A percentile compares a stretch with the other conserved stretches of the same genome.
phyloP scores from a whole-genome alignment of 306 rosid species.

The Trichosanthes truncata region DNA sequence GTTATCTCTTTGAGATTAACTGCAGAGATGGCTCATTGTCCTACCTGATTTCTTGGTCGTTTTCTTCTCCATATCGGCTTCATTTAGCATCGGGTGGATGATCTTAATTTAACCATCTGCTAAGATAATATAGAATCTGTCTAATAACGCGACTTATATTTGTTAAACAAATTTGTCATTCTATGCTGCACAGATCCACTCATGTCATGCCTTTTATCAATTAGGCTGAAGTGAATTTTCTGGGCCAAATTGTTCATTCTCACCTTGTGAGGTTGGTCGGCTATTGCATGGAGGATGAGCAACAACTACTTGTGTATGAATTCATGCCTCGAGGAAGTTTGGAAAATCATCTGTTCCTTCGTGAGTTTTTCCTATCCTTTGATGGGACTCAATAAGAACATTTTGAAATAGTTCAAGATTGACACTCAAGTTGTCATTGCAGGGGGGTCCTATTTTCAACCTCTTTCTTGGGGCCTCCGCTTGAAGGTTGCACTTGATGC shows the following conservation, averaged over 20 bases:
- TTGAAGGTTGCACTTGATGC: constrained; percentile 64
- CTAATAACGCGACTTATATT: neutral
- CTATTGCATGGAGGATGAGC: constrained; percentile 54
- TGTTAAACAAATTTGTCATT: constrained; percentile 4
- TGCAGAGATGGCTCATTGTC: neutral
- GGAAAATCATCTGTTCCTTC: constrained; percentile 62
- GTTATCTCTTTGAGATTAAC: constrained; percentile 11
- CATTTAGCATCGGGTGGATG: neutral
- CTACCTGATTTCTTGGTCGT: neutral
- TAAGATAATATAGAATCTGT: neutral
- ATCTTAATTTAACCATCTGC: neutral
- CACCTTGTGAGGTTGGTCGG: constrained; percentile 56
- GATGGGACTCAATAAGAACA: neutral
- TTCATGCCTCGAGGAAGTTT: constrained; percentile 66
- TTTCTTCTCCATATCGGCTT: neutral
- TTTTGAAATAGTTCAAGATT: neutral
- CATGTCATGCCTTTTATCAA: neutral
- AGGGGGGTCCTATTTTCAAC: constrained; percentile 68
- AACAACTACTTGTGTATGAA: constrained; percentile 48
- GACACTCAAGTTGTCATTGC: constrained; percentile 6
- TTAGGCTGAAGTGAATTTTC: constrained; percentile 56
- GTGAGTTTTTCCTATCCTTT: constrained; percentile 24
- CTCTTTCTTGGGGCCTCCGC: constrained; percentile 61
- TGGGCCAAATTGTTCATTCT: constrained; percentile 54
- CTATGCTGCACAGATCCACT: neutral